phyloP scores from a whole-genome alignment of 2,329 filamentous ascomycete genomes.

The Trematosphaeria pertusa region DNA sequence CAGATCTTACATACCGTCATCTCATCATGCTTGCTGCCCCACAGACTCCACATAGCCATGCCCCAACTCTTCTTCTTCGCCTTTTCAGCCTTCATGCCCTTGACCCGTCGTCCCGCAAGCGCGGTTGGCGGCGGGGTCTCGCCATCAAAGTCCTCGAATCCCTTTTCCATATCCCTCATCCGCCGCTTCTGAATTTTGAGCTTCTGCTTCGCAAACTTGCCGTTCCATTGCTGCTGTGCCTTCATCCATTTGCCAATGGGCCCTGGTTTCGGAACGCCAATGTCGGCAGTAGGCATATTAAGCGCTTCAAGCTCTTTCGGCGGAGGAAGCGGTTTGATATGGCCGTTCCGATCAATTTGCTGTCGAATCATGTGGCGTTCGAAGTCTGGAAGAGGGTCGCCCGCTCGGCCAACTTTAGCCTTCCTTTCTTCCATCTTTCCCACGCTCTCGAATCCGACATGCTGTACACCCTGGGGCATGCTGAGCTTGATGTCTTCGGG shows the following conservation, averaged over 20 bases:
- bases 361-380: constrained; percentile 91
- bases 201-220: constrained; percentile 72
- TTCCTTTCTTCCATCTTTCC: constrained; percentile 18
- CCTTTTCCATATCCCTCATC: constrained; percentile 73
- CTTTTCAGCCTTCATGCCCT: constrained; percentile 55
- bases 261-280: constrained; percentile 80
- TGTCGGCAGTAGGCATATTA: constrained; percentile 66
- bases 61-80: constrained; percentile 74
- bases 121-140: constrained; percentile 86
- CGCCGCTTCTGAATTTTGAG: constrained; percentile 75
- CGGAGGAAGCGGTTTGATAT: constrained; percentile 71
- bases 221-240: constrained; percentile 76
- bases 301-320: constrained; percentile 71
- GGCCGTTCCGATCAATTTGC: constrained; percentile 78
- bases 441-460: constrained; percentile 27
- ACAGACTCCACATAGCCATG: constrained; percentile 82
- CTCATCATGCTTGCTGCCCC: constrained; percentile 90
- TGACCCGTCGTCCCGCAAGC: constrained; percentile 72
- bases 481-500: constrained; percentile 31
- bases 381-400: constrained; percentile 82
- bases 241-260: constrained; percentile 85
- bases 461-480: constrained; percentile 22
- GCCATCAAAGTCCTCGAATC: constrained; percentile 73
- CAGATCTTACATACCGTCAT: constrained; percentile 60
- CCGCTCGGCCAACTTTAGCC: constrained; percentile 76